Base-by-base conservation (phyloP, 306 rosid species). In the Mimosa bimucronata region DNA sequence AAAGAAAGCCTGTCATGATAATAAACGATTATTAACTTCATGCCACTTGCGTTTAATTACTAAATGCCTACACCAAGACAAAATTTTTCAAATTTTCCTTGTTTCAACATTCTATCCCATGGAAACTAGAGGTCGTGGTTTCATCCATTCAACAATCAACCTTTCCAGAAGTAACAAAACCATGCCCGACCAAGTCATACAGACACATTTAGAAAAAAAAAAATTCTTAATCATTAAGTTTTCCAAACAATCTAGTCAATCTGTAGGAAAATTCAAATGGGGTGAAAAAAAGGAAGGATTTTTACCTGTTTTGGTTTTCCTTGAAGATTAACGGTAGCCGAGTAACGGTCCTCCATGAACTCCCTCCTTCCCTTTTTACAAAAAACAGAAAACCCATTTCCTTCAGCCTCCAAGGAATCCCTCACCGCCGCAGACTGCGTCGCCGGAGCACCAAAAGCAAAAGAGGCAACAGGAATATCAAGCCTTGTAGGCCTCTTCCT, bases 291-390 rank as follows among this genome's bases (percentile, higher is more conserved):
- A 21, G 79, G 19, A 58, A 58, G 15, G 31, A 58, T 11, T 7
- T 66, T 34, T 86, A 95, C 99, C 98, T 90, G 86, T 46, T 95
- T 95, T 60, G 80, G 28, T 82, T 90, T 86, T 19, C 98, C 99
- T 40, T 90, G 90, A 19, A 93, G 89, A 81, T 89, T 81, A 79
- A 86, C 80, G n/a, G 73, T 79, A n/a, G 93, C 98, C 0, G 96
- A 82, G 81, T 86, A 95, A 2, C 99, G 93, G 80, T 95, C 99
- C 81, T 95, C 99, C 97, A 95, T 86, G 68, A 91, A 80, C 55
- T 89, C 92, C 82, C 98, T 89, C 85, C 97, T 91, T 29, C 99
- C 99, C 76, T 96, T 90, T 77, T 95, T 95, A 77, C 99, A 93
- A 46, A 81, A 95, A 25, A 93, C 96, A 71, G 95, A 84, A 66